These are phyloP conservation scores for Sugiyamaella mastotermitis DNA, from an alignment of 805 yeast species.

Conservation along the genomic window DNA sequence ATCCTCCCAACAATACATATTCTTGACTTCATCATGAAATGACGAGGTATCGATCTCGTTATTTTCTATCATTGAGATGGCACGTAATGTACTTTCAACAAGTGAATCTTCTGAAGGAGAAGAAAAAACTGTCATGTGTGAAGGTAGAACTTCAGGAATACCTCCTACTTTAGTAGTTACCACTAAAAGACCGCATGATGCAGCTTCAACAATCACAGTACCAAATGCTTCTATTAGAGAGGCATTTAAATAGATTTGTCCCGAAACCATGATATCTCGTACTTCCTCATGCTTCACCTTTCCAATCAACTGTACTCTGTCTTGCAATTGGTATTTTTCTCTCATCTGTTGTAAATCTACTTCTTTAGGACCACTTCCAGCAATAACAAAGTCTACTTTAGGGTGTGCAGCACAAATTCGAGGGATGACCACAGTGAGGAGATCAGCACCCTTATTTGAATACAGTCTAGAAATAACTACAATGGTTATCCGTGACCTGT, in stretches of 20 bases:
- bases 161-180: slow-evolving; percentile 98
- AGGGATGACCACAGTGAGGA: slow-evolving; percentile 80
- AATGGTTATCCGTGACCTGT: slow-evolving; percentile 55
- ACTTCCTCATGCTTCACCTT: slow-evolving; percentile 89
- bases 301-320: slow-evolving; percentile 79
- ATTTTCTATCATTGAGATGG: slow-evolving; percentile 53
- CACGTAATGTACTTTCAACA: slow-evolving; percentile 64
- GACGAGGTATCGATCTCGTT: slow-evolving; percentile 59
- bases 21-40: slow-evolving; percentile 71
- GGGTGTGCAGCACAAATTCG: slow-evolving; percentile 59
- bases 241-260: slow-evolving; percentile 91
- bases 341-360: slow-evolving; percentile 94
- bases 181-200: slow-evolving; percentile 87
- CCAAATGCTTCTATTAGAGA: slow-evolving; percentile 97
- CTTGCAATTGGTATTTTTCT: slow-evolving; percentile 78
- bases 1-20: slow-evolving; percentile 89
- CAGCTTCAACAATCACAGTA: slow-evolving; percentile 95
- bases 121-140: slow-evolving; percentile 88
- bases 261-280: slow-evolving; percentile 84
- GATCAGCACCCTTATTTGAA: slow-evolving; percentile 95
- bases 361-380: slow-evolving; percentile 96
- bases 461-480: slow-evolving; percentile 87
- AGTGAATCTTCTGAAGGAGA: slow-evolving; percentile 81
- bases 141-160: slow-evolving; percentile 91
- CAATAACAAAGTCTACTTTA: slow-evolving; percentile 73